Conservation (phyloP, 208 protist genomes). For the Trypanosoma mega region DNA sequence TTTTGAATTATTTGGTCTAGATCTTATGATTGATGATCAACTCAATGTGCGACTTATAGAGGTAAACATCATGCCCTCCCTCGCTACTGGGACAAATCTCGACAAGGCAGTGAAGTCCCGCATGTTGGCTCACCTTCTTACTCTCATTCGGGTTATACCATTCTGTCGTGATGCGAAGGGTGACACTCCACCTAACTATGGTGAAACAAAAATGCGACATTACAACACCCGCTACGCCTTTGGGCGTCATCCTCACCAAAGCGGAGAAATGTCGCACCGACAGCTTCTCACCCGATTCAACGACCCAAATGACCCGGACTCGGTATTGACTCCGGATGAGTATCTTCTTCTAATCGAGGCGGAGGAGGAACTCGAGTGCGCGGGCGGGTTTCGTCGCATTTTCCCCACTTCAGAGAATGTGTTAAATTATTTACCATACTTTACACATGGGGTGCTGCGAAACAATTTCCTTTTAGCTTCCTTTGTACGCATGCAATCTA, state of each 20-base stretch:
- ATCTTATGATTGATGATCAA: slow-evolving; percentile 80
- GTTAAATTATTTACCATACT: slow-evolving; percentile 69
- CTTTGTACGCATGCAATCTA: not conserved
- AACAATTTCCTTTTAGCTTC: slow-evolving; percentile 82
- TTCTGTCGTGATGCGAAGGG: slow-evolving; percentile 45
- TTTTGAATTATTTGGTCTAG: slow-evolving; percentile 91
- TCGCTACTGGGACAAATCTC: slow-evolving; percentile 76
- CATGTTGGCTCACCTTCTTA: slow-evolving; percentile 86
- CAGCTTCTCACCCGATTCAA: slow-evolving; percentile 64
- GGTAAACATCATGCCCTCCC: slow-evolving; percentile 92
- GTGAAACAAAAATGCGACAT: slow-evolving; percentile 9
- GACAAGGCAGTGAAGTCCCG: slow-evolving; percentile 89
- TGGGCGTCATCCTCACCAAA: slow-evolving; percentile 57
- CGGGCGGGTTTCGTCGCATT: slow-evolving; percentile 76
- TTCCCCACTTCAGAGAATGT: slow-evolving; percentile 67
- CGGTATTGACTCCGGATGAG: slow-evolving; percentile 57
- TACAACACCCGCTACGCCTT: slow-evolving; percentile 66
- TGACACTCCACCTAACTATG: slow-evolving; percentile 11
- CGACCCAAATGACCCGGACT: slow-evolving; percentile 58
- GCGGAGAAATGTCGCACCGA: slow-evolving; percentile 34
- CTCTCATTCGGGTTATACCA: slow-evolving; percentile 75
- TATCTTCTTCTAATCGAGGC: slow-evolving; percentile 70
- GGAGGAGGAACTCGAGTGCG: slow-evolving; percentile 80
- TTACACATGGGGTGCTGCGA: slow-evolving; percentile 73
- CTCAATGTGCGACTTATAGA: slow-evolving; percentile 86